These are phyloP conservation scores for Eucalyptus regnans DNA, from an alignment of 345 rosid species.

Conservation along the genomic window DNA sequence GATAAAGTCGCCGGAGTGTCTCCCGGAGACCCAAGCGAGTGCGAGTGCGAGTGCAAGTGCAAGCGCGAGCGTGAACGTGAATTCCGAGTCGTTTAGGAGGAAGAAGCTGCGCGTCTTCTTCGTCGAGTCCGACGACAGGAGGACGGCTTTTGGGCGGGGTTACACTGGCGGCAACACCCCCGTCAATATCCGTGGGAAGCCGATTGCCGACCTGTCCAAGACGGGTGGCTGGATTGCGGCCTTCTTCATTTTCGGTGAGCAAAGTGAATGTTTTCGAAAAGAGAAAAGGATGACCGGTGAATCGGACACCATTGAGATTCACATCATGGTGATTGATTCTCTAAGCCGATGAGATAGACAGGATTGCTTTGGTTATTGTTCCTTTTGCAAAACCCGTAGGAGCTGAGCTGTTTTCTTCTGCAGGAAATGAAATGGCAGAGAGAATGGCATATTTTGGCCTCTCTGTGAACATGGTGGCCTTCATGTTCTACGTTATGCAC, in stretches of 20 bases:
- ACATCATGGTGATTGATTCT: not conserved
- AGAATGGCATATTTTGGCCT: constrained; percentile 93
- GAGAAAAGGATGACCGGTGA: not conserved
- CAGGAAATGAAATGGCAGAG: constrained; percentile 97
- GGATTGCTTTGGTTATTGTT: not conserved
- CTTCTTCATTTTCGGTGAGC: constrained; percentile 74
- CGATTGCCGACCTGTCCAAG: constrained; percentile 65
- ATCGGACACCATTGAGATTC: not conserved
- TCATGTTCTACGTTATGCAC: constrained; percentile 89
- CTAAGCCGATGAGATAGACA: not conserved
- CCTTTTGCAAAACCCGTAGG: not conserved
- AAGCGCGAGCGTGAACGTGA: not conserved
- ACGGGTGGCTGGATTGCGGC: constrained; percentile 96
- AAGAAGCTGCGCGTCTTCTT: constrained; percentile 63
- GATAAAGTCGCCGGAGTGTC: constrained; percentile 45
- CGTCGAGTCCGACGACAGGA: constrained; percentile 73
- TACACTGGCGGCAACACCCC: constrained; percentile 84
- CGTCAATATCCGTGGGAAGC: constrained; percentile 70
- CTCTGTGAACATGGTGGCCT: constrained; percentile 91
- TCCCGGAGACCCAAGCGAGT: constrained; percentile 17
- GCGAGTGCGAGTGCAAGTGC: not conserved
- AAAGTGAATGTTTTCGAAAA: not conserved
- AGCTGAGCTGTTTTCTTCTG: not conserved
- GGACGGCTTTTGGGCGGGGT: constrained; percentile 71
- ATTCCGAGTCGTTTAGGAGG: constrained; percentile 17